Base-by-base conservation (phyloP, 2,329 filamentous ascomycete genomes). In the Neocucurbitaria cava region DNA sequence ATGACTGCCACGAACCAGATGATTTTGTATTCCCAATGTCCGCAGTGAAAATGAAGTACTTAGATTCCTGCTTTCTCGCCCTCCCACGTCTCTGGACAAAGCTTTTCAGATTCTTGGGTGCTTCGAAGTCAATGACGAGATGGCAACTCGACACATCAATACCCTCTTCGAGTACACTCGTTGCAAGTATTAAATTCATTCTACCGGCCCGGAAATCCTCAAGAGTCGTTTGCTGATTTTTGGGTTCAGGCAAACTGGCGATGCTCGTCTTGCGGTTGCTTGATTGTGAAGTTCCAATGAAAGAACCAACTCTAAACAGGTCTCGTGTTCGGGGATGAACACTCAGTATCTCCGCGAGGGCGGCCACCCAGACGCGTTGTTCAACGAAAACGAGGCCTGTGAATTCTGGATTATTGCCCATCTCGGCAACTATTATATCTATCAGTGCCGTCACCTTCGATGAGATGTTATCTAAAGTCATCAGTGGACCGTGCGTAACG, bases 1-100 rank as follows among this genome's bases (percentile, higher is more conserved):
- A 79, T 0, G 71, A 66, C 23, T 85, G 77, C 89, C 91, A 96
- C 23, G 83, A 79, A 2, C 72, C 62, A 1, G 80, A 60, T 60
- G 23, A 64, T 50, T 38, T 78, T 66, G 30, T 72, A 63, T 3
- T 50, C 11, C 54, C 59, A 7, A 20, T 40, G 8, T 77, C 65
- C 55, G 80, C 70, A 13, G 82, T 70, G 58, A 88, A 78, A 1
- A 88, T 70, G 50, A 77, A 79, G 71, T 83, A 83, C 54, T 81
- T 81, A 1, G 86, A 89, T 10, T 81, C 72, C 44, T 80, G 73
- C 55, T 82, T 81, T 44, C 88, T 80, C 15, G 87, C 87, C 56
- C 87, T 79, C 2, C 88, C 87, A 21, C 87, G 80, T 33, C 87
- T 78, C 66, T 90, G 87, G 2, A 90, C 78, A 62, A 87, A 89